Percentiles rank a stretch among this genome's conserved stretches.
Conservation (phyloP, 2,329 filamentous ascomycete species). For the Pseudocercospora cruenta region DNA sequence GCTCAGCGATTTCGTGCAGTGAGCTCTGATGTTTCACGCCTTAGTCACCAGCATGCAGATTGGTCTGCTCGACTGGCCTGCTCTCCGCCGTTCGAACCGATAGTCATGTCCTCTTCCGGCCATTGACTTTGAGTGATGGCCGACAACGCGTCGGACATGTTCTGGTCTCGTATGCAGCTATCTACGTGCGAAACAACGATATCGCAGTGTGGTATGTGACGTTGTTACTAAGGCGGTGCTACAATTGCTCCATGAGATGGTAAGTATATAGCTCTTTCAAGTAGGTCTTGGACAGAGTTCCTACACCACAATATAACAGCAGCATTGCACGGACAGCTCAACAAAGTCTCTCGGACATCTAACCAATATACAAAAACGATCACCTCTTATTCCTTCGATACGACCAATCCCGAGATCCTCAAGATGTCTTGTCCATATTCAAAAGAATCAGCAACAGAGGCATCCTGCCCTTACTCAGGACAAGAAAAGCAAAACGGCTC, state of each 20-base stretch:
- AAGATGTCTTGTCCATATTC: not conserved
- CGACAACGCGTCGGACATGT: not conserved
- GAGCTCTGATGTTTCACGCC: not conserved
- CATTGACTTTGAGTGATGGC: not conserved
- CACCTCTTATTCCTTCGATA: not conserved
- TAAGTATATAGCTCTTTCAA: not conserved
- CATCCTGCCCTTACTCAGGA: not conserved
- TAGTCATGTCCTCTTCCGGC: not conserved
- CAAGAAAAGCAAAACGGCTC: not conserved
- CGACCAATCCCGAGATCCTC: not conserved
- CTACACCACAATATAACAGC: not conserved
- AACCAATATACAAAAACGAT: not conserved
- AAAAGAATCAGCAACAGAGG: not conserved
- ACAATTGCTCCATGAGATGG: not conserved
- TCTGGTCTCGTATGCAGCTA: not conserved
- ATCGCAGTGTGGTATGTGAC: not conserved
- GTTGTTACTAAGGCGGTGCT: not conserved
- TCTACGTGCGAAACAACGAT: not conserved
- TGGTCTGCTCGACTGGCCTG: not conserved
- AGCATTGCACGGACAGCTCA: not conserved
- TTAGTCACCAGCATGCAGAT: not conserved
- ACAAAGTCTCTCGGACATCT: not conserved
- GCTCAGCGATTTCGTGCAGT: not conserved
- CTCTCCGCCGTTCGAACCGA: not conserved
- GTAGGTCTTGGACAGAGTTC: not conserved